Evolutionary conservation across 306 rosid genomes (phyloP).

Genomic region (Dryas drummondii): DNA sequence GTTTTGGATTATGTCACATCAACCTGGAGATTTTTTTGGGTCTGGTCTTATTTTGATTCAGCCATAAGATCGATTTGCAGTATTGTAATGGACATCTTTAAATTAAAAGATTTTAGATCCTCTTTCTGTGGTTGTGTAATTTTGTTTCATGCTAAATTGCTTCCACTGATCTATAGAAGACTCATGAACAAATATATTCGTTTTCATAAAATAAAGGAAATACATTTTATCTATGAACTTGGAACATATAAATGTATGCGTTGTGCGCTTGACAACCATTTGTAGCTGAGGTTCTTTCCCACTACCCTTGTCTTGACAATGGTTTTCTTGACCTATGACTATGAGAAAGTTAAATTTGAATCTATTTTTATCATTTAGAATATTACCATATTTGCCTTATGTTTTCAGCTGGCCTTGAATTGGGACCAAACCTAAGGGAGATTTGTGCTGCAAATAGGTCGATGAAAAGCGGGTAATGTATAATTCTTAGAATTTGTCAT

Average conservation of each 20-base stretch:
- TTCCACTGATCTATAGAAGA: too few species aligned
- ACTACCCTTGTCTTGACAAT: slow-evolving; percentile 16
- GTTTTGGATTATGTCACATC: slow-evolving; percentile 15
- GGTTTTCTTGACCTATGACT: slow-evolving; percentile 19
- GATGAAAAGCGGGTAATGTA: slow-evolving; percentile 81
- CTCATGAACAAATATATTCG: not conserved
- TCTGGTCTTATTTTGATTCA: not conserved
- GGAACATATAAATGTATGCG: not conserved
- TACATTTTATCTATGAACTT: not conserved
- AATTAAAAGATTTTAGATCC: too few species aligned
- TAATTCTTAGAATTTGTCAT: slow-evolving; percentile 12
- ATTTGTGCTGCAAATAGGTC: slow-evolving; percentile 85
- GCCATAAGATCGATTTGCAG: too few species aligned
- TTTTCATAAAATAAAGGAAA: not conserved
- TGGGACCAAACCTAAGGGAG: slow-evolving; percentile 81
- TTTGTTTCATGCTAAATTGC: too few species aligned
- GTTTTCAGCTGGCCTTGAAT: slow-evolving; percentile 67
- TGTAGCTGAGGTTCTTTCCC: not conserved
- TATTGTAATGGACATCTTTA: too few species aligned
- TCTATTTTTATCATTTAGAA: slow-evolving; percentile 1
- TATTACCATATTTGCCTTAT: slow-evolving; percentile 24
- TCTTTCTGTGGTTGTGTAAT: too few species aligned
- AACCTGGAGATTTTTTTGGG: not conserved
- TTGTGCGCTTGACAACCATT: not conserved
- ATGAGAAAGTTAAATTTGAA: slow-evolving; percentile 13